These are phyloP conservation scores for Trichophyton verrucosum DNA, from an alignment of 2,329 filamentous ascomycete species.

Conservation along the genomic window DNA sequence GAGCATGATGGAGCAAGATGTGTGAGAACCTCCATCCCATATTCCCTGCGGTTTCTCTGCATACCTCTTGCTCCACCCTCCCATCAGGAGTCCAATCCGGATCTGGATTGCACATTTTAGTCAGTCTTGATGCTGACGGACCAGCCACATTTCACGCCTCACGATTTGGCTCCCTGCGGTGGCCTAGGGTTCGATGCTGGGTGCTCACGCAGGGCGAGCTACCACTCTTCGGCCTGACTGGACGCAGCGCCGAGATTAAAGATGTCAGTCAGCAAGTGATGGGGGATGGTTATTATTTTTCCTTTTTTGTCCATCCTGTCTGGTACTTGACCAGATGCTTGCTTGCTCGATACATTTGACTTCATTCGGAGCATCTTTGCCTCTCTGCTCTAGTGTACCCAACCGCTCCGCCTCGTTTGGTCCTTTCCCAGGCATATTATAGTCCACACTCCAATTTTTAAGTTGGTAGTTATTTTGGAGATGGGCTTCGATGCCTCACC, in stretches of 20 bases:
- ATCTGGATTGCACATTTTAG: background rate
- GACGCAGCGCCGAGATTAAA: constrained; percentile 2
- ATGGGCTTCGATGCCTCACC: constrained; percentile 15
- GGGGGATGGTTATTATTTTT: background rate
- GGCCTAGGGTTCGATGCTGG: background rate
- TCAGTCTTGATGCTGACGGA: background rate
- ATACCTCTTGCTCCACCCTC: constrained; percentile 1
- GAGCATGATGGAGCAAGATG: constrained; percentile 4
- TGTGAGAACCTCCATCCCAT: constrained; percentile 3
- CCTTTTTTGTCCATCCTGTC: background rate
- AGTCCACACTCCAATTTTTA: background rate
- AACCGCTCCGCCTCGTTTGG: constrained; percentile 2
- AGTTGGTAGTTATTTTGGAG: constrained; percentile 1
- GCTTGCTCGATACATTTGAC: background rate
- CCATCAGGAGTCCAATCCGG: background rate
- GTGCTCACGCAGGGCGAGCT: background rate
- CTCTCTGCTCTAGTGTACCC: background rate
- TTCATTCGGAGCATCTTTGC: background rate
- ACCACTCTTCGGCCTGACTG: background rate
- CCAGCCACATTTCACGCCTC: constrained; percentile 2
- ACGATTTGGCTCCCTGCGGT: constrained; percentile 1
- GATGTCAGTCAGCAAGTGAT: background rate
- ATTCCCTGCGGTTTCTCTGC: constrained; percentile 3
- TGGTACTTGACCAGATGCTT: background rate
- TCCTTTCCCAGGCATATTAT: background rate